Percentiles rank a stretch among this genome's conserved stretches.
These are phyloP conservation scores for Lophiostoma macrostomum DNA, from an alignment of 495 filamentous ascomycete species.

Conservation along the genomic window DNA sequence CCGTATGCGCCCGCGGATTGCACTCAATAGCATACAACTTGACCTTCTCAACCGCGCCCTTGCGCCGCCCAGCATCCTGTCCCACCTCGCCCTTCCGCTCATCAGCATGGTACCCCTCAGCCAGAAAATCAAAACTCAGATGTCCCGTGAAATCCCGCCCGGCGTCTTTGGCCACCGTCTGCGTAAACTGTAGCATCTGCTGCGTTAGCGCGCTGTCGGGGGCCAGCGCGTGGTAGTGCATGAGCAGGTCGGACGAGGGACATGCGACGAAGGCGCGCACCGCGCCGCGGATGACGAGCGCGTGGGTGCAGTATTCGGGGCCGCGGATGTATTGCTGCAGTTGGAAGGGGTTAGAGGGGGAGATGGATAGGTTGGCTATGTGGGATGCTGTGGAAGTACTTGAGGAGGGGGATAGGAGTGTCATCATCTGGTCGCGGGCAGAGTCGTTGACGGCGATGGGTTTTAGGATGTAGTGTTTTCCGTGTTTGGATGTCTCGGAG, in stretches of 20 bases:
- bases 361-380: background rate
- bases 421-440: constrained; percentile 43
- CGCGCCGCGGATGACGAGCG: constrained; percentile 58
- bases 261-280: constrained; percentile 65
- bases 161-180: constrained; percentile 50
- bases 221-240: constrained; percentile 61
- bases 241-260: constrained; percentile 53
- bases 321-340: constrained; percentile 65
- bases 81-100: too few species aligned
- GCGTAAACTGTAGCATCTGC: constrained; percentile 61
- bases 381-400: constrained; percentile 44
- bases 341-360: constrained; percentile 34
- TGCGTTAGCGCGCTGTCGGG: constrained; percentile 50
- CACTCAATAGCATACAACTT: constrained; percentile 58
- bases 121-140: constrained; percentile 63
- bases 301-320: constrained; percentile 66
- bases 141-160: constrained; percentile 62
- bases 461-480: constrained; percentile 60
- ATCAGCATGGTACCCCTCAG: too few species aligned
- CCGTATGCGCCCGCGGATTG: constrained; percentile 61
- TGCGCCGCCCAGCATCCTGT: too few species aligned
- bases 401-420: constrained; percentile 54
- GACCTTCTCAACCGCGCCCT: too few species aligned
- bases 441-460: constrained; percentile 52
- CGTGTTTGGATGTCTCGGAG: background rate